These are phyloP conservation scores for Exophiala mesophila DNA, from an alignment of 2,329 filamentous ascomycete species.

Conservation along the genomic window DNA sequence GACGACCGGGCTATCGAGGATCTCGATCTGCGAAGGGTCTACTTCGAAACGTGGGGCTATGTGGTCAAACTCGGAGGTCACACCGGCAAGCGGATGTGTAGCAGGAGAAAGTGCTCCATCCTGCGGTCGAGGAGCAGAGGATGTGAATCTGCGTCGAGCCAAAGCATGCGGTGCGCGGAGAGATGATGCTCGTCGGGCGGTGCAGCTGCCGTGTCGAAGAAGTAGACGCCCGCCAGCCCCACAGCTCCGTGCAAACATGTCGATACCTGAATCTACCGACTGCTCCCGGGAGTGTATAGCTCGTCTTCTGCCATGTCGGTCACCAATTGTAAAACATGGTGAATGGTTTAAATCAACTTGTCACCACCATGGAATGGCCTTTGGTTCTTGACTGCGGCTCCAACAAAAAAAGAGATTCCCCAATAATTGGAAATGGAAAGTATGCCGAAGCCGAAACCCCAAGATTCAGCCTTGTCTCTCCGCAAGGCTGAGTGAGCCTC, in stretches of 20 bases:
- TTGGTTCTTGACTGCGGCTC: too few relatives aligned
- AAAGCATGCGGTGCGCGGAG: constrained; percentile 10
- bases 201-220: constrained; percentile 21
- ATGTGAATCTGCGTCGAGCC: constrained; percentile 15
- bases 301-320: too few relatives aligned
- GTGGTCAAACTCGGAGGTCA: constrained; percentile 73
- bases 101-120: constrained; percentile 33
- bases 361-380: too few relatives aligned
- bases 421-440: too few relatives aligned
- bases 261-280: neutral
- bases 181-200: constrained; percentile 2
- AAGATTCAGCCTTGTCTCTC: too few relatives aligned
- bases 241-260: constrained; percentile 23
- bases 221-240: constrained; percentile 13
- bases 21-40: constrained; percentile 69
- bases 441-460: too few relatives aligned
- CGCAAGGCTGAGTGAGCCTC: too few relatives aligned
- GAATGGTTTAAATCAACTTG: too few relatives aligned
- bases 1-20: constrained; percentile 74
- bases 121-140: constrained; percentile 12
- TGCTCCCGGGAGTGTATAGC: too few relatives aligned
- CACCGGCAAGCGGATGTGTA: constrained; percentile 50
- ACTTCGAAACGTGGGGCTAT: constrained; percentile 89
- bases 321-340: too few relatives aligned
- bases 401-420: too few relatives aligned